phyloP scores from a whole-genome alignment of 2,329 filamentous ascomycete genomes.

The Alternaria angustiovoidea region DNA sequence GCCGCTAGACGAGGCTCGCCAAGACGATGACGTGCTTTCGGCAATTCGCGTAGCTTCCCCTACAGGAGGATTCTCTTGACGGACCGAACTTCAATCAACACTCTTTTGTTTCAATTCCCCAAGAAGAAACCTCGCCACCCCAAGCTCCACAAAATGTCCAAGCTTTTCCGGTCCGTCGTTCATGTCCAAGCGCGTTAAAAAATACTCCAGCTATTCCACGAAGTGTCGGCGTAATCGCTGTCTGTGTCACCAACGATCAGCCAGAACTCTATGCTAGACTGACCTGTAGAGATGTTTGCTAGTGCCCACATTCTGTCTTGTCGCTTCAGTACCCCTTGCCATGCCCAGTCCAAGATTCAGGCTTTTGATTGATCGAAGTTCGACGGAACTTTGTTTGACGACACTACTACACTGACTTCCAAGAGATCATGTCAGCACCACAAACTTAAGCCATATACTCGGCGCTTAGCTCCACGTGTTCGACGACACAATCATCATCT shows the following conservation, averaged over 20 bases:
- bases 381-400: background rate
- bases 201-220: background rate
- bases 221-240: background rate
- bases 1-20: constrained; percentile 36
- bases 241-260: background rate
- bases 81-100: background rate
- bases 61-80: background rate
- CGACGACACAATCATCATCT: background rate
- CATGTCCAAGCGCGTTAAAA: background rate
- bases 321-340: background rate
- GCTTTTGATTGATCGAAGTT: background rate
- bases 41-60: constrained; percentile 5
- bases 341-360: background rate
- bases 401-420: background rate
- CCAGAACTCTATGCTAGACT: background rate
- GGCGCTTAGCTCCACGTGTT: background rate
- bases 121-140: background rate
- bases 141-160: background rate
- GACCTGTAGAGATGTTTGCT: constrained; percentile 2
- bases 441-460: background rate
- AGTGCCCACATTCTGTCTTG: background rate
- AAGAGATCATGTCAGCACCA: background rate
- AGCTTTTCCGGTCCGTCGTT: background rate
- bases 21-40: constrained; percentile 41
- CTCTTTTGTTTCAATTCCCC: background rate